Conservation (phyloP, 768 basidiomycete species). For the Candolleomyces efflorescens region DNA sequence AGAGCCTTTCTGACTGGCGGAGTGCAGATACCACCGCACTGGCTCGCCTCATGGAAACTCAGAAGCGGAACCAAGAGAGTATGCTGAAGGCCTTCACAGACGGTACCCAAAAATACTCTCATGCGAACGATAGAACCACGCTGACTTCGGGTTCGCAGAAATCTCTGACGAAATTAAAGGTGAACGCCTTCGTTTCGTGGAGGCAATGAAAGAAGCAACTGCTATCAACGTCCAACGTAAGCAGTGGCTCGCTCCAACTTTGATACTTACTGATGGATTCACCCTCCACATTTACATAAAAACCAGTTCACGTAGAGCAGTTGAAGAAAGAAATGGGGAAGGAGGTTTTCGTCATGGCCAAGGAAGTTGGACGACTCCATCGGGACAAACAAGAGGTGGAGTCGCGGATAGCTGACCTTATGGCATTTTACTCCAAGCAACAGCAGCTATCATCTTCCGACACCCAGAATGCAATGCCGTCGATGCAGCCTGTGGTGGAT, state of each 20-base stretch:
- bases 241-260: slow-evolving; percentile 6
- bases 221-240: slow-evolving; percentile 80
- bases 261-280: neutral
- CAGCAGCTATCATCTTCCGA: slow-evolving; percentile 5
- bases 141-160: slow-evolving; percentile 36
- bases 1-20: neutral
- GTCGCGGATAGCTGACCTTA: slow-evolving; percentile 68
- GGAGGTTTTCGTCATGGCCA: slow-evolving; percentile 70
- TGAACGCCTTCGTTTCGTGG: slow-evolving; percentile 81
- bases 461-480: neutral
- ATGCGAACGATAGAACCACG: neutral
- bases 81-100: slow-evolving; percentile 62
- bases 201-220: slow-evolving; percentile 94
- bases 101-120: slow-evolving; percentile 33
- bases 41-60: slow-evolving; percentile 59
- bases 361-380: slow-evolving; percentile 67
- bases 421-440: slow-evolving; percentile 65
- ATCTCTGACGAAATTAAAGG: slow-evolving; percentile 82
- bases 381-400: slow-evolving; percentile 62
- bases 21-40: slow-evolving; percentile 51
- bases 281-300: neutral
- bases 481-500: neutral
- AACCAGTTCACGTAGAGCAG: slow-evolving; percentile 76
- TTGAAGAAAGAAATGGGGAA: slow-evolving; percentile 77
- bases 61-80: slow-evolving; percentile 68